Evolutionary conservation across 2,329 filamentous ascomycete genomes (phyloP), one percentile per base, ranked within the genome.

Genomic region (Neonectria punicea): DNA sequence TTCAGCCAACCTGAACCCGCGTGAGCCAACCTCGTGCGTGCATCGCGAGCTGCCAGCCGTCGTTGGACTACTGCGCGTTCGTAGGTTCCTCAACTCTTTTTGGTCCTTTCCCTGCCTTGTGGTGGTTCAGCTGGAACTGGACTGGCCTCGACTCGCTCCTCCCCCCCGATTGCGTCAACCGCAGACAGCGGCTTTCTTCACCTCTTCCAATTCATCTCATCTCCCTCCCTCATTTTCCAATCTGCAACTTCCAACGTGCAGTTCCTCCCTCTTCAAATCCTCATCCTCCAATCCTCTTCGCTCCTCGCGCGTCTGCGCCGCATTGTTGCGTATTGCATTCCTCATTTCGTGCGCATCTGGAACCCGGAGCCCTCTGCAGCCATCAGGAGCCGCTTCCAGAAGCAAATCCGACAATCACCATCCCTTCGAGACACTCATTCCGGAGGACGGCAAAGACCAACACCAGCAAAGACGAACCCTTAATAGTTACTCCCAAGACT

Each of bases 11-110:
- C 47, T 51, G 47, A 51, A 44, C n/a, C 53, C 25, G 18, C 46
- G 46, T 44, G 56, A 53, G 50, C 49, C 28, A 49, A 55, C 50
- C 56, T 63, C 61, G 56, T 59, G 61, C 50, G 61, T 25, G 43
- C 50, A 64, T 64, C 61, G 61, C 61, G 56, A 59, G 44, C 28
- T 59, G 50, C 55, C 50, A 58, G 55, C 61, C 47, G 43, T 50
- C 56, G 32, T 32, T 18, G 53, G 30, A 30, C 30, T 30, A 25
- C 25, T 6, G 25, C 25, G 25, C 25, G 25, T 25, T 25, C 25
- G 25, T 25, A 30, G 30, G 30, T 30, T 30, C 47, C 36, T 53
- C 39, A 43, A 20, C n/a, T 11, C n/a, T 43, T 20, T 43, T 43
- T 18, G 8, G 30, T 32, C 30, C 11, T 32, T 32, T 34, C 14